Evolutionary conservation across 2,329 filamentous ascomycete species (phyloP).

Genomic region (Endoconidiophora laricicola): DNA sequence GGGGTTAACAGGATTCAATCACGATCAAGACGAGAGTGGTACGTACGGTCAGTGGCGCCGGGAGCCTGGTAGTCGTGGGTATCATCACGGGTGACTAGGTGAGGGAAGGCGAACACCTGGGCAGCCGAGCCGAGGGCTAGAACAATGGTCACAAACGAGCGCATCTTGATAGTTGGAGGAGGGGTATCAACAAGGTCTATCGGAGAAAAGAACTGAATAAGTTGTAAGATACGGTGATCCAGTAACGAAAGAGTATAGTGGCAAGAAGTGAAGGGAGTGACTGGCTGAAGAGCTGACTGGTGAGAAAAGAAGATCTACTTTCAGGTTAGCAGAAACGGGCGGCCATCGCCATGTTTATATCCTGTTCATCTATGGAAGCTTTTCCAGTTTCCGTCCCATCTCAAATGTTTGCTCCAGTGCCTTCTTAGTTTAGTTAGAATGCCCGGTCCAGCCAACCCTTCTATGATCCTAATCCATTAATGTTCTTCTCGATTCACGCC

Average conservation of each 20-base stretch:
- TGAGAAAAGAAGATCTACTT: constrained; percentile 4
- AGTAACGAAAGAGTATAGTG: background rate
- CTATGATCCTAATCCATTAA: too few relatives aligned
- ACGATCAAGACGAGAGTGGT: too few relatives aligned
- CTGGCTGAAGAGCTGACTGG: background rate
- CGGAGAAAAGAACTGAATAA: background rate
- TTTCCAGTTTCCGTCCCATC: background rate
- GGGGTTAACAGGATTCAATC: too few relatives aligned
- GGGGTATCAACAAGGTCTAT: background rate
- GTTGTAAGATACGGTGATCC: background rate
- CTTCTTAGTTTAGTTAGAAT: background rate
- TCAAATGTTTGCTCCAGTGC: background rate
- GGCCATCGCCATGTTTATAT: constrained; percentile 3
- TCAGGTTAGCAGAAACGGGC: background rate
- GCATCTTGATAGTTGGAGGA: constrained; percentile 4
- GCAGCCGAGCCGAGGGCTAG: constrained; percentile 7
- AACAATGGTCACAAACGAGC: constrained; percentile 2
- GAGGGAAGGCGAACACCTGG: constrained; percentile 7
- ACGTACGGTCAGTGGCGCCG: constrained; percentile 4
- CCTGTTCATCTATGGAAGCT: background rate
- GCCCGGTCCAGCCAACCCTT: background rate
- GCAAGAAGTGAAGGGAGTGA: constrained; percentile 4
- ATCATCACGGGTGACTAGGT: background rate
- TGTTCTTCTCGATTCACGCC: background rate
- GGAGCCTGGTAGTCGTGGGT: constrained; percentile 13